Evolutionary conservation across 306 rosid genomes (phyloP).

Genomic region (Pterocarpus santalinus): DNA sequence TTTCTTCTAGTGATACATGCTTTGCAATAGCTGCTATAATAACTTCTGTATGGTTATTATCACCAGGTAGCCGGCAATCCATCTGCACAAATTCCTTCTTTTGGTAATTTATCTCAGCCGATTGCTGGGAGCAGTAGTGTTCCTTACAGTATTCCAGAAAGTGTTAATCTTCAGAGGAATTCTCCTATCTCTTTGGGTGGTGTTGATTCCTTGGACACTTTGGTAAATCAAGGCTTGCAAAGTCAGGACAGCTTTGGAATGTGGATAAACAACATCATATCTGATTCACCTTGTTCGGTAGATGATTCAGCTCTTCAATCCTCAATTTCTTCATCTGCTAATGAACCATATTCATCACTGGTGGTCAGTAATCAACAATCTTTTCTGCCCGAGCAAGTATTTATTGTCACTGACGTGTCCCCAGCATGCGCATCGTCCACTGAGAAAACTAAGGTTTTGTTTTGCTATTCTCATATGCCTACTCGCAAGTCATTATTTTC

Average conservation of each 20-base stretch:
- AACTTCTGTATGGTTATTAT: constrained; percentile 32
- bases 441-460: constrained; percentile 90
- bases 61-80: constrained; percentile 60
- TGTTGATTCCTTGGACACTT: constrained; percentile 52
- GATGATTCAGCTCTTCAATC: constrained; percentile 61
- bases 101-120: constrained; percentile 48
- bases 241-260: constrained; percentile 90
- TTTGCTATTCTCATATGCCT: neutral
- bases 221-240: constrained; percentile 67
- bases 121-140: constrained; percentile 40
- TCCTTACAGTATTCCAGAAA: constrained; percentile 50
- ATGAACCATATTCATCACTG: constrained; percentile 56
- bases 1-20: constrained; percentile 9
- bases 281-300: constrained; percentile 56
- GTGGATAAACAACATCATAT: constrained; percentile 68
- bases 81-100: constrained; percentile 56
- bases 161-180: constrained; percentile 44
- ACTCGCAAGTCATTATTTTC: no score
- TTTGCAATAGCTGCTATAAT: constrained; percentile 36
- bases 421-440: constrained; percentile 89
- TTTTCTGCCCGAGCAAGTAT: constrained; percentile 69
- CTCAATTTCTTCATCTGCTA: constrained; percentile 57
- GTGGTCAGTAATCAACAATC: constrained; percentile 57
- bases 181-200: constrained; percentile 45
- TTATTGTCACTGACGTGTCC: constrained; percentile 80